Evolutionary conservation across 805 yeast genomes (phyloP), one percentile per base, ranked within the genome.

Genomic region (Hanseniaspora singularis): DNA sequence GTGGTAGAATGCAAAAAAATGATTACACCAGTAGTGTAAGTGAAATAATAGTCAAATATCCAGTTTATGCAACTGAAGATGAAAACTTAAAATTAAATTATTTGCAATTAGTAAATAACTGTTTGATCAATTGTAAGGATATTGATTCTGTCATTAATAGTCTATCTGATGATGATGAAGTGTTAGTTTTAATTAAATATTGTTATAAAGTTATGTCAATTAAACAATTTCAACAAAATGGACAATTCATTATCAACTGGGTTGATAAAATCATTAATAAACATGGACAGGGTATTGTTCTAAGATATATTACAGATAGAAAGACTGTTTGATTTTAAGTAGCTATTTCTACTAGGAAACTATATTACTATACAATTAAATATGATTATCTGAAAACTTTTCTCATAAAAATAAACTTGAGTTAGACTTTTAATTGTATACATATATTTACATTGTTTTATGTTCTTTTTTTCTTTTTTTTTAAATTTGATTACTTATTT

Each of bases 211-310:
- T 86, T 26, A 86, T 92, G 95, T 68, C 78, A 38, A 65, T 79
- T 10, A 72, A 79, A 26, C 78, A 76, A 54, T 88, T 92, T 10
- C 84, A 85, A 53, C 83, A 81, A 56, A 86, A 80, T 52, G 95
- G 96, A 16, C 95, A 95, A 39, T 71, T 80, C 39, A 63, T 92
- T 54, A 73, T 92, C 55, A 76, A 81, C 27, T 92, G 98, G 98
- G 85, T 81, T 60, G 96, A 89, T 55, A 87, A 86, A 64, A 75
- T 89, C 16, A 79, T 85, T 31, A 94, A 81, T 51, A 66, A 74
- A 18, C 76, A 88, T 14, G 97, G 97, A 16, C 79, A 81, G 59
- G 95, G 95, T 11, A 83, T 95, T 36, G 79, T 92, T 54, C 83
- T 83, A 42, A 77, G 95, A 55, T 87, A 77, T 63, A 71, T 87